Percentiles rank a stretch among this genome's conserved stretches.
phyloP scores from a whole-genome alignment of 1,284 basidiomycete genomes.

The Irpex sp. region DNA sequence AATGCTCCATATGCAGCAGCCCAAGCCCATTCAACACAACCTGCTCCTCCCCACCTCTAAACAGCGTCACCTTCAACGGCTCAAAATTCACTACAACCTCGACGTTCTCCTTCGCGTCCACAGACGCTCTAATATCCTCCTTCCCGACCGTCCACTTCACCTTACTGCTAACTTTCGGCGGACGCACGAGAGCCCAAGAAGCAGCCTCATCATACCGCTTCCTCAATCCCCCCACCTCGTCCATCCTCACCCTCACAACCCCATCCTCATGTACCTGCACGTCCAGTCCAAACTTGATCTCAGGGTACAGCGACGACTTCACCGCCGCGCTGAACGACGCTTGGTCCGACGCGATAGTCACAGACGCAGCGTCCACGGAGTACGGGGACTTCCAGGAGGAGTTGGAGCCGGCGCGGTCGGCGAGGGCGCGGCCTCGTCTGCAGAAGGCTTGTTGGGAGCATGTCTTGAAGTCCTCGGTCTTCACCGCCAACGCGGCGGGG shows the following conservation, averaged over 20 bases:
- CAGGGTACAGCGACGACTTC: slow-evolving; percentile 77
- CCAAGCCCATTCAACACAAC: slow-evolving; percentile 88
- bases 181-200: slow-evolving; percentile 75
- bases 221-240: slow-evolving; percentile 74
- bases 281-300: slow-evolving; percentile 76
- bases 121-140: slow-evolving; percentile 55
- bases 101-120: slow-evolving; percentile 50
- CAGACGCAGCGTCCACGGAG: slow-evolving; percentile 55
- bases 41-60: slow-evolving; percentile 75
- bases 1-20: slow-evolving; percentile 97
- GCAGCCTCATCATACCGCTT: slow-evolving; percentile 90
- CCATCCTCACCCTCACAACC: slow-evolving; percentile 80
- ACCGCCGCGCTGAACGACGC: slow-evolving; percentile 69
- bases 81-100: slow-evolving; percentile 69
- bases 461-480: slow-evolving; percentile 85
- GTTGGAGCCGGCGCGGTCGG: slow-evolving; percentile 57
- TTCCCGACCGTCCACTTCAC: slow-evolving; percentile 63
- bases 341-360: slow-evolving; percentile 48
- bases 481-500: slow-evolving; percentile 49
- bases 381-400: slow-evolving; percentile 82
- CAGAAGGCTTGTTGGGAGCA: slow-evolving; percentile 91
- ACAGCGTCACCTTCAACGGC: slow-evolving; percentile 72
- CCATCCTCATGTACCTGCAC: slow-evolving; percentile 82
- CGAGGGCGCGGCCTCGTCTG: slow-evolving; percentile 79
- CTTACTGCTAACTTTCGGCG: slow-evolving; percentile 57